These are phyloP conservation scores for Pochonia chlamydosporia DNA, from an alignment of 2,329 filamentous ascomycete species.

Conservation along the genomic window DNA sequence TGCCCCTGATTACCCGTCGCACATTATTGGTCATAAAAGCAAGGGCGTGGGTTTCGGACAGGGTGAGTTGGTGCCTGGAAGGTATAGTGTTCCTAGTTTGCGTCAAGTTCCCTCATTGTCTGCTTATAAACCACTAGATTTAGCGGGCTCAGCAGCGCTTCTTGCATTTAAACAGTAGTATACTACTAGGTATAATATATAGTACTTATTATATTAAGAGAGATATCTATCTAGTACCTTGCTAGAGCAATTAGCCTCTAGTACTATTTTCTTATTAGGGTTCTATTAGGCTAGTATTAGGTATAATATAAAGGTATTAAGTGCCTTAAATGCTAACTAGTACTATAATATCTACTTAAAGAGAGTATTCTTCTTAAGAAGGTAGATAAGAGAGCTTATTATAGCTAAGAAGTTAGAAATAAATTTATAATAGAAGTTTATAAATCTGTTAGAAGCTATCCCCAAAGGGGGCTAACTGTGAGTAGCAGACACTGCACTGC, in stretches of 20 bases:
- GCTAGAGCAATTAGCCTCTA: slow-evolving; percentile 1
- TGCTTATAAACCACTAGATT: no score
- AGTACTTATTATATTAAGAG: slow-evolving; percentile 3
- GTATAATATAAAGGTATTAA: neutral
- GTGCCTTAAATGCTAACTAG: neutral
- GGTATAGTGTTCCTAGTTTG: no score
- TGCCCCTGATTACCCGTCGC: no score
- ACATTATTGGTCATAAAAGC: no score
- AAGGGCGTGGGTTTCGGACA: no score
- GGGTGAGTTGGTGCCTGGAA: no score
- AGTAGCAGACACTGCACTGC: no score
- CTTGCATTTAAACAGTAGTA: neutral
- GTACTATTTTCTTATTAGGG: neutral
- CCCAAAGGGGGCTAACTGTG: no score
- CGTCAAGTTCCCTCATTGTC: no score
- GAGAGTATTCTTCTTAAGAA: slow-evolving; percentile 1
- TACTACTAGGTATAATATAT: no score
- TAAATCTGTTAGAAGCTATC: no score
- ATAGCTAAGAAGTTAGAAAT: slow-evolving; percentile 8
- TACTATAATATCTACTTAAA: neutral
- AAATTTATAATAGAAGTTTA: slow-evolving; percentile 12
- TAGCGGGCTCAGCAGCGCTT: no score
- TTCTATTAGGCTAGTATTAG: neutral
- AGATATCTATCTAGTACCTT: neutral
- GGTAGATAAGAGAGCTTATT: neutral